Evolutionary conservation across 257 asterid species (phyloP), one percentile per base, ranked within the genome.

Genomic region (Echites panduratus): DNA sequence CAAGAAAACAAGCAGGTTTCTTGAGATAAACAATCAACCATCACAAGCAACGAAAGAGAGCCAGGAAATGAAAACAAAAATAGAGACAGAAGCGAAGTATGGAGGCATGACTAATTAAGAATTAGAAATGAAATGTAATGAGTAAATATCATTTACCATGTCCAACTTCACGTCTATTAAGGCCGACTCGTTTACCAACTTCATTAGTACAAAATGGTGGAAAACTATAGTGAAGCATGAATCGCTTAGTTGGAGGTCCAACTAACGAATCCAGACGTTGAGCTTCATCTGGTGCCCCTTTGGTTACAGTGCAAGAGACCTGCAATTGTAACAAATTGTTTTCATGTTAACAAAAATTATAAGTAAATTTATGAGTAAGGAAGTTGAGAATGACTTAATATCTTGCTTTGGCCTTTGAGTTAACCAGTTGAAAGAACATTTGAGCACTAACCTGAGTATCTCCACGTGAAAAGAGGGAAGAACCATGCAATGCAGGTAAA

Each of bases 251-350:
- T 77, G 96, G 82, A 82, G 99, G 99, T 78, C 98, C 98, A 75
- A 91, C 99, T 72, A 92, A 47, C 5, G 99, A 90, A 48, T 87
- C 93, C 72, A 92, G 79, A 45, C 80, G 93, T 74, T 95, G 99
- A 80, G 99, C 98, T 73, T 95, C 94, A 76, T 88, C 96, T 71
- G 99, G 99, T 47, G 99, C 95, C 79, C 99, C 99, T 75, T 92
- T 97, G 50, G 99, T 92, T 58, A 95, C 95, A 77, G 98, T 92
- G 76, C 97, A 90, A 80, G 92, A 98, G 71, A 95, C 97, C 98
- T 95, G 84, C 72, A 84, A 76, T 58, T 26, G 76, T 29, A 52
- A 76, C 61, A 70, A 41, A 19, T 64, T 35, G 16, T 56, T 45
- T 56, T 4, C 35, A 11, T 7, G 29, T 20, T 26, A 20, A 16